phyloP scores from a whole-genome alignment of 202 grass and related monocot species.

The Digitaria exilis region DNA sequence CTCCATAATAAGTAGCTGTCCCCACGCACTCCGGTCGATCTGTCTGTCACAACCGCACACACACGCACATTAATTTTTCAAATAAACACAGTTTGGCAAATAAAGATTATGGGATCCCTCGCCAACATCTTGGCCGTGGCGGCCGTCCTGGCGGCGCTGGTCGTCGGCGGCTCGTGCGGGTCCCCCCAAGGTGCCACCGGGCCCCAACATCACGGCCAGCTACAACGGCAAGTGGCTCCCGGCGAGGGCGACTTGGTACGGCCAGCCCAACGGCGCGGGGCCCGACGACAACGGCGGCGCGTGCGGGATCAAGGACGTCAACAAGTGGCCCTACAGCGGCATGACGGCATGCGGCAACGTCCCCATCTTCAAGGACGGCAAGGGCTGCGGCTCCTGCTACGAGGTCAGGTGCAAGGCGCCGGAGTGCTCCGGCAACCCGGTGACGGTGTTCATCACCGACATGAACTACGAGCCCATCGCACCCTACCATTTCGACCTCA shows the following conservation, averaged over 20 bases:
- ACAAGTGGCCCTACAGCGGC: constrained; percentile 63
- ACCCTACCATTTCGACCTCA: constrained; percentile 66
- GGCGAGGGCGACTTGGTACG: constrained; percentile 59
- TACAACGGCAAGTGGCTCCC: constrained; percentile 23
- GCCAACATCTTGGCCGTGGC: background rate
- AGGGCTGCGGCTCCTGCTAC: constrained; percentile 81
- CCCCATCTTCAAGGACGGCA: constrained; percentile 68
- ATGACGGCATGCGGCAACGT: constrained; percentile 69
- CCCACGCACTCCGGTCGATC: background rate
- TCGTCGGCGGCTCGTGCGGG: background rate
- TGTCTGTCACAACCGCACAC: background rate
- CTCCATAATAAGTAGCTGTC: background rate
- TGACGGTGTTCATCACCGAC: constrained; percentile 51
- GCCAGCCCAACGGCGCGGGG: constrained; percentile 38
- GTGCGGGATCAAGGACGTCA: constrained; percentile 66
- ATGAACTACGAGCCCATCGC: constrained; percentile 49
- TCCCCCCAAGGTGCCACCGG: background rate
- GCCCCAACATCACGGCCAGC: constrained; percentile 13
- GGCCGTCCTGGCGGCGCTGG: background rate
- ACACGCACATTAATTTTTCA: no score
- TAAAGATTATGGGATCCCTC: constrained; percentile 9
- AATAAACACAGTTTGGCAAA: background rate
- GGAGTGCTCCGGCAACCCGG: constrained; percentile 45
- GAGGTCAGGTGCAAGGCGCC: constrained; percentile 59
- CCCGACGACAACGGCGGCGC: constrained; percentile 65